phyloP scores from a whole-genome alignment of 345 rosid genomes.

The Eucalyptus rudis region DNA sequence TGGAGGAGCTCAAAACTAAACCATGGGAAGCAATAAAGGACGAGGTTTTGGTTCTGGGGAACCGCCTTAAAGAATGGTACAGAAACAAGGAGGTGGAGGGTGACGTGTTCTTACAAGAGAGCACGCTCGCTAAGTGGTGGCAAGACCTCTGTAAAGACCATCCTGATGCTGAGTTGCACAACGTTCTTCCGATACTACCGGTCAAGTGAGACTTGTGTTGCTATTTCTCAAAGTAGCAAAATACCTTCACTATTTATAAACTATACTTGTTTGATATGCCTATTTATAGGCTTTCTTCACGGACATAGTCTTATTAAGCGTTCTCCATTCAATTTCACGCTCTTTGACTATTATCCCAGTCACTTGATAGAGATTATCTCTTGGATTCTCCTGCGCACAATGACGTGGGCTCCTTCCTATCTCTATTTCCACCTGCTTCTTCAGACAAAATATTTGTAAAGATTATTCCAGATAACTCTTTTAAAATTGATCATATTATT shows the following conservation, averaged over 20 bases:
- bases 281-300: no score
- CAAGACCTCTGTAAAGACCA: neutral
- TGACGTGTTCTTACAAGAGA: neutral
- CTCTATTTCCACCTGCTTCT: neutral
- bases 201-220: neutral
- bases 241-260: fast-evolving
- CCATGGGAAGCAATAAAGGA: neutral
- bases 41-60: neutral
- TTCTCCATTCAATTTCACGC: neutral
- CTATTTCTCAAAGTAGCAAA: neutral
- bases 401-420: neutral
- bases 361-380: neutral
- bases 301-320: neutral
- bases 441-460: neutral
- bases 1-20: constrained; percentile 43
- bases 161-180: no score
- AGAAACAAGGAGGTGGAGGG: neutral
- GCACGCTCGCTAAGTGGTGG: neutral
- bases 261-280: fast-evolving
- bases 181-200: fast-evolving
- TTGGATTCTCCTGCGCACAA: neutral
- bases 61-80: neutral
- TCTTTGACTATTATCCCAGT: fast-evolving
- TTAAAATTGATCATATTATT: neutral
- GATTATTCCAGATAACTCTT: neutral